Evolutionary conservation across 306 rosid genomes (phyloP), one percentile per base, ranked within the genome.

Genomic region (Morella rubra): DNA sequence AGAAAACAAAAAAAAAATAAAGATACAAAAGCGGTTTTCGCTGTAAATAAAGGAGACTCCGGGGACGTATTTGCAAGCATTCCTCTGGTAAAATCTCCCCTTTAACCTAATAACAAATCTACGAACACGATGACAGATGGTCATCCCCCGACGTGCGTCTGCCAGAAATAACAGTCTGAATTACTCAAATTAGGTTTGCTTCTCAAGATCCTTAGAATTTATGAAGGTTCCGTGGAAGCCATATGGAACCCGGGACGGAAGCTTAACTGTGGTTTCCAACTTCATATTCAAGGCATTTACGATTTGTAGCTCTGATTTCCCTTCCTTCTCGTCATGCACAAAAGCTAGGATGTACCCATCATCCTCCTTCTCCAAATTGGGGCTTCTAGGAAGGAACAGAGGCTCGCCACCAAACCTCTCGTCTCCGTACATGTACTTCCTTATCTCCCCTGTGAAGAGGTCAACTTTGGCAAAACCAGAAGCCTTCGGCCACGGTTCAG

Each of bases 191-290:
- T 66, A 86, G 3, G 81, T 90, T 72, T 94, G 98, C 50, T 81
- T 90, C 81, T 55, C 72, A 69, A 94, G 70, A 62, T 90, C 93
- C 61, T 86, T 76, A 0, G 91, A 77, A 40, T 84, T 82, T 70
- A 91, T 89, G 81, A 94, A 94, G 10, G 98, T 94, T 16, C 98
- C 98, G 74, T 94, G 98, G 56, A 94, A 94, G 8, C 98, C 98
- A 71, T 94, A 94, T 0, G 98, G 98, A 59, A 94, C 98, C 22
- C 98, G 72, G 0, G 96, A 94, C 0, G 98, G 97, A 18, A 94
- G 93, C 74, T 87, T 52, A 15, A 94, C 80, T 2, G 87, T 41
- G 44, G 98, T 96, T 27, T 94, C 94, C 0, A 94, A 71, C 82
- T 87, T 84, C 91, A 94, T 52, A 72, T n/a, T 86, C 76, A 73